Conservation (phyloP, 345 rosid genomes). For the Hibiscus trionum region DNA sequence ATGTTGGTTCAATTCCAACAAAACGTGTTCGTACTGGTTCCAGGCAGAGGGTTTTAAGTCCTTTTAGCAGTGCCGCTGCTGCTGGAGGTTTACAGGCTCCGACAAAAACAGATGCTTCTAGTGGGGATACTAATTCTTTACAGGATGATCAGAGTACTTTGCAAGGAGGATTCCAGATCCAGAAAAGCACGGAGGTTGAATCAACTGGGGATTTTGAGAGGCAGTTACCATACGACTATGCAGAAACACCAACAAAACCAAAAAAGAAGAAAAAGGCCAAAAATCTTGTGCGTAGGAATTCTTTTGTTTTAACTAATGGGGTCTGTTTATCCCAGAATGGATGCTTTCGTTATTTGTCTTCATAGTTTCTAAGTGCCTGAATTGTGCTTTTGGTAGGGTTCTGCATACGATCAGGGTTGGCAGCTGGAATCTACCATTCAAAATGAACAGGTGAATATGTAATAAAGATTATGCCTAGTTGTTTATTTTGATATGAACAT, state of each 20-base stretch:
- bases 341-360: conserved; percentile 8
- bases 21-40: conserved; percentile 84
- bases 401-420: conserved; percentile 75
- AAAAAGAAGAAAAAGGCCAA: conserved; percentile 84
- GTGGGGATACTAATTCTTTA: conserved; percentile 91
- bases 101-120: conserved; percentile 74
- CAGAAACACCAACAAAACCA: conserved; percentile 68
- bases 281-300: conserved; percentile 39
- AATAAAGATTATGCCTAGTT: background rate
- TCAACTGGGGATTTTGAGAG: conserved; percentile 62
- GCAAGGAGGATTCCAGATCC: conserved; percentile 62
- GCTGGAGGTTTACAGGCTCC: conserved; percentile 42
- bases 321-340: conserved; percentile 3
- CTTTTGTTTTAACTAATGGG: conserved; percentile 15
- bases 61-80: conserved; percentile 50
- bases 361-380: conserved; percentile 10
- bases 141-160: conserved; percentile 89
- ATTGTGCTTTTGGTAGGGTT: conserved; percentile 52
- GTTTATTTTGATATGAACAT: background rate
- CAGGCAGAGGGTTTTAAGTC: conserved; percentile 67
- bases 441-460: conserved; percentile 59
- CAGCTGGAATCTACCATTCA: conserved; percentile 52
- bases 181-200: conserved; percentile 76
- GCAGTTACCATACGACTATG: conserved; percentile 57
- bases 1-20: conserved; percentile 66